Evolutionary conservation across 2,329 filamentous ascomycete genomes (phyloP).

Genomic region (Sphaceloma murrayae): DNA sequence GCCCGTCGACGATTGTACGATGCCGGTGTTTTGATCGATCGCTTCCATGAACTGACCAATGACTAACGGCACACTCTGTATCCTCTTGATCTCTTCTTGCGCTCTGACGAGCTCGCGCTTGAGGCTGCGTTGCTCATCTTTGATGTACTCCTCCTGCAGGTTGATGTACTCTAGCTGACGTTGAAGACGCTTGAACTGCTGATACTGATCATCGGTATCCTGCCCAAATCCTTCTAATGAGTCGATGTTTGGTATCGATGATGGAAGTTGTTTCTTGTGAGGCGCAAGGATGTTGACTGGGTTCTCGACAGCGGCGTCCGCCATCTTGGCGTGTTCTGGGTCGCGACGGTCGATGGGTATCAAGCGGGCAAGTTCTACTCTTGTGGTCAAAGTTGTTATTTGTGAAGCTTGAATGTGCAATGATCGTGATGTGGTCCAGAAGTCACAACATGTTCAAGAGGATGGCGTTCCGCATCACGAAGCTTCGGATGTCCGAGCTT

Average conservation of each 20-base stretch:
- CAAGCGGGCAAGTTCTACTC: too few relatives aligned
- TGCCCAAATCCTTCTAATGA: constrained; percentile 73
- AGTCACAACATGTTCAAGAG: too few relatives aligned
- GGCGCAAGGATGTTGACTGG: constrained; percentile 62
- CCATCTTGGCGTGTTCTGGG: constrained; percentile 59
- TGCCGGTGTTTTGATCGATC: constrained; percentile 98
- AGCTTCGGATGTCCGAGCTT: constrained; percentile 13
- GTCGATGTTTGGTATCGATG: constrained; percentile 80
- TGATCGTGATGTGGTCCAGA: constrained; percentile 1
- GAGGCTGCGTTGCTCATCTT: constrained; percentile 96
- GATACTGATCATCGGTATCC: constrained; percentile 86
- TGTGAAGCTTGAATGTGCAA: neutral
- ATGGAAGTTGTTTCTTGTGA: constrained; percentile 68
- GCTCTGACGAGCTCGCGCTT: constrained; percentile 95
- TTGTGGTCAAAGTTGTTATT: too few relatives aligned
- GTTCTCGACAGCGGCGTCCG: constrained; percentile 76
- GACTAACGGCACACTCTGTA: constrained; percentile 94
- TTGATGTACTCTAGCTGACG: constrained; percentile 94
- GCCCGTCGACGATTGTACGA: constrained; percentile 95
- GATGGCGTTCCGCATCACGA: too few relatives aligned
- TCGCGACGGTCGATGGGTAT: too few relatives aligned
- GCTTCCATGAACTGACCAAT: constrained; percentile 99
- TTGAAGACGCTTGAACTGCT: constrained; percentile 90
- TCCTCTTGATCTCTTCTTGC: constrained; percentile 98
- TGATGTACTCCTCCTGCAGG: constrained; percentile 99